Conservation (phyloP, 2,329 filamentous ascomycete genomes). For the Sporothrix dimorphospora region DNA sequence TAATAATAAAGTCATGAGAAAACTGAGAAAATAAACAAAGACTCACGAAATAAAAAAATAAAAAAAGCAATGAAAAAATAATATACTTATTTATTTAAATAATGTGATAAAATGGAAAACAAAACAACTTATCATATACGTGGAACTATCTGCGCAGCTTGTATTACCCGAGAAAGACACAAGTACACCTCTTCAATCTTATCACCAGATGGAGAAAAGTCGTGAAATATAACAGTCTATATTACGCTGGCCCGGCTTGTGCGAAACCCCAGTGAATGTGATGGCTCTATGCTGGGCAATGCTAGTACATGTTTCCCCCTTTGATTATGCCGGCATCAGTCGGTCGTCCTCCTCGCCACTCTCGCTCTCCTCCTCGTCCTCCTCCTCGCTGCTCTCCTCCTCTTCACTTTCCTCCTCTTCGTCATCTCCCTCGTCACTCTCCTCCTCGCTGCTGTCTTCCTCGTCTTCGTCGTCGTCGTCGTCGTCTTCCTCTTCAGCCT, state of each 20-base stretch:
- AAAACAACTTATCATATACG: too few species aligned
- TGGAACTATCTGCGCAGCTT: too few species aligned
- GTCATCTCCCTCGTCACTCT: slow-evolving; percentile 51
- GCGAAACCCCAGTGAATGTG: not conserved
- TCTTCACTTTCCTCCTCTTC: slow-evolving; percentile 27
- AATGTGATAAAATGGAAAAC: too few species aligned
- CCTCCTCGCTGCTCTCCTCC: slow-evolving; percentile 15
- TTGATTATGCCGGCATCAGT: slow-evolving; percentile 1
- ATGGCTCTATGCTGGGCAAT: not conserved
- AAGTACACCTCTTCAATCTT: too few species aligned
- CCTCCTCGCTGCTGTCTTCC: slow-evolving; percentile 53
- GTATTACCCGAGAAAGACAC: too few species aligned
- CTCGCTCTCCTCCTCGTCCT: slow-evolving; percentile 13
- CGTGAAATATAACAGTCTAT: not conserved
- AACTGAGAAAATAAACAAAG: not conserved
- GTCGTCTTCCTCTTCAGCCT: slow-evolving; percentile 52
- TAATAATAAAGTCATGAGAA: not conserved
- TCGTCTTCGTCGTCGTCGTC: slow-evolving; percentile 54
- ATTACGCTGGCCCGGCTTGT: not conserved
- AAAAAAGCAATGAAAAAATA: not conserved
- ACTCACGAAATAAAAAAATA: not conserved
- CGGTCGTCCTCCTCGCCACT: slow-evolving; percentile 18
- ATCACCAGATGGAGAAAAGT: too few species aligned
- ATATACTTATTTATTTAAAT: too few species aligned
- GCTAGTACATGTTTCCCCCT: not conserved